A percentile compares a stretch with the other conserved stretches of the same genome.
Evolutionary conservation across 1,284 basidiomycete species (phyloP).

Genomic region (Entoloma clypeatum): DNA sequence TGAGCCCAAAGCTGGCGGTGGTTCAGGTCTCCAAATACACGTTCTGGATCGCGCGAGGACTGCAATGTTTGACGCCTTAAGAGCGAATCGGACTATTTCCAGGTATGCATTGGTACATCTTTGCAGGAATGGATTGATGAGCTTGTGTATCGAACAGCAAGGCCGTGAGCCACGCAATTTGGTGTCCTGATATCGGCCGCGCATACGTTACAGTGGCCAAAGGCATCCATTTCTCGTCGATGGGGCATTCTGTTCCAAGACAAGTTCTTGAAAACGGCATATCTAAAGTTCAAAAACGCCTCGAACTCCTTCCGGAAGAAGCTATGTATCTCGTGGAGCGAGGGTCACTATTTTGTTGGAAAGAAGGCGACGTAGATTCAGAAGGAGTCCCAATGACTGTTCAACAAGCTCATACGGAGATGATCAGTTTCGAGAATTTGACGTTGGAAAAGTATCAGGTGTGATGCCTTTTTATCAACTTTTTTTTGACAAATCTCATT

Average conservation of each 20-base stretch:
- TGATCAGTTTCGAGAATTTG: conserved; percentile 76
- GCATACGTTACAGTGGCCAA: conserved; percentile 66
- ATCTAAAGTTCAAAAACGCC: conserved; percentile 48
- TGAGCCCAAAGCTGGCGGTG: conserved; percentile 74
- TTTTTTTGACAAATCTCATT: conserved; percentile 6
- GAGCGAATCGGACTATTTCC: conserved; percentile 68
- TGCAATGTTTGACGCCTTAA: conserved; percentile 83
- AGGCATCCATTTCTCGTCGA: conserved; percentile 73
- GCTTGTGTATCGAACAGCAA: conserved; percentile 47
- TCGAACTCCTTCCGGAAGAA: conserved; percentile 94
- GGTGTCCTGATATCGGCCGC: conserved; percentile 62
- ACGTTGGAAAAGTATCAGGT: conserved; percentile 88
- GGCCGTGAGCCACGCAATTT: conserved; percentile 68
- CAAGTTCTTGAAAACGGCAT: conserved; percentile 29
- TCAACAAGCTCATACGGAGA: conserved; percentile 82
- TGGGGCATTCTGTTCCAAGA: conserved; percentile 71
- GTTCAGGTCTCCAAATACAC: conserved; percentile 79
- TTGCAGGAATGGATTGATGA: conserved; percentile 4
- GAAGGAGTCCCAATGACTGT: conserved; percentile 80
- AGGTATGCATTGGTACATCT: conserved; percentile 44
- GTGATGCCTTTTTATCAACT: conserved; percentile 22
- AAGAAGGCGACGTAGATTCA: conserved; percentile 36
- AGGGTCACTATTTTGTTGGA: conserved; percentile 84
- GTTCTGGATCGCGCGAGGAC: conserved; percentile 65
- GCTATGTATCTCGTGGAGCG: conserved; percentile 89